phyloP scores from a whole-genome alignment of 2,329 filamentous ascomycete species.

The Chrysoporthe deuterocubensis region DNA sequence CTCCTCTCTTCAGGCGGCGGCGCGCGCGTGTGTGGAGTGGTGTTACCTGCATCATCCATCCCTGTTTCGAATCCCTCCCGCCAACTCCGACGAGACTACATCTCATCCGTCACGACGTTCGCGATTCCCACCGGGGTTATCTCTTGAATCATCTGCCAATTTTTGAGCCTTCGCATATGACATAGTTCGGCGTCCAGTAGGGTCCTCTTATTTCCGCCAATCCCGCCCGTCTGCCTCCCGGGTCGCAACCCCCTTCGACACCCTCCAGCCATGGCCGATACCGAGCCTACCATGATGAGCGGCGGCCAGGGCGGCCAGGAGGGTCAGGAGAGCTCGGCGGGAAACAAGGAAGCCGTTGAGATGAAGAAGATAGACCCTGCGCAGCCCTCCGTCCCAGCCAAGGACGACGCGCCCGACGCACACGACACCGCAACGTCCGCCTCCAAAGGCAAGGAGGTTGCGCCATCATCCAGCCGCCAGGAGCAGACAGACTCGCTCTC shows the following conservation, averaged over 20 bases:
- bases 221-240: conserved; percentile 11
- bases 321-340: conserved; percentile 17
- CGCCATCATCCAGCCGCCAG: conserved; percentile 32
- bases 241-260: conserved; percentile 1
- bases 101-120: not conserved
- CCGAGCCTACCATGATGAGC: conserved; percentile 22
- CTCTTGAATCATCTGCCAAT: conserved; percentile 3
- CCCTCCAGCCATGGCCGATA: conserved; percentile 28
- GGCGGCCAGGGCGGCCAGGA: conserved; percentile 15
- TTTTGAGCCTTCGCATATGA: conserved; percentile 21
- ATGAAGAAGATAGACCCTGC: conserved; percentile 26
- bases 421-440: conserved; percentile 30
- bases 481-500: conserved; percentile 39
- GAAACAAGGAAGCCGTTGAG: conserved; percentile 28
- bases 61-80: conserved; percentile 24
- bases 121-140: not conserved
- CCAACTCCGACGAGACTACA: conserved; percentile 24
- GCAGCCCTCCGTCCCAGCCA: conserved; percentile 27
- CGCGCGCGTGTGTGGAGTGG: conserved; percentile 11
- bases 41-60: conserved; percentile 15
- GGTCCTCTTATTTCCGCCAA: conserved; percentile 14
- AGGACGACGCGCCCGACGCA: conserved; percentile 21
- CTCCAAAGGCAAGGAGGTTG: conserved; percentile 37
- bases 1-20: not conserved
- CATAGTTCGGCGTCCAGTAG: conserved; percentile 17